These are phyloP conservation scores for Capsicum rhomboideum DNA, from an alignment of 257 asterid genomes.

Conservation along the genomic window DNA sequence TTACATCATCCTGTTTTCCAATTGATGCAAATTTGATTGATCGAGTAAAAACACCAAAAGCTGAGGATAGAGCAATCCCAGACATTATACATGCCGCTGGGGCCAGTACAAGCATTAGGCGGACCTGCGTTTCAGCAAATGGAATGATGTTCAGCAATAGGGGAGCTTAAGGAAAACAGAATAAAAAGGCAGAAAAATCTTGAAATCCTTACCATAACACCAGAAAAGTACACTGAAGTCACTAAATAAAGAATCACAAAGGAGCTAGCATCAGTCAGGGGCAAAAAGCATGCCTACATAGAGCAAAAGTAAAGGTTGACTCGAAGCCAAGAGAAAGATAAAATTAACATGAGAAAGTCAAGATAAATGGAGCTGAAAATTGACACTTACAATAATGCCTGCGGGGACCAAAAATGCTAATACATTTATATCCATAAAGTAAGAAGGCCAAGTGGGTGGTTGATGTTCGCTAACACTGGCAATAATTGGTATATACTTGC, in stretches of 20 bases:
- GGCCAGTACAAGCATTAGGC: slow-evolving; percentile 98
- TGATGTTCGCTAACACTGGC: slow-evolving; percentile 99
- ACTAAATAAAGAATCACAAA: slow-evolving; percentile 89
- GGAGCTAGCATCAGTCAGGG: slow-evolving; percentile 97
- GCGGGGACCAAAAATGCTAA: slow-evolving; percentile 98
- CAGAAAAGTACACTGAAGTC: slow-evolving; percentile 95
- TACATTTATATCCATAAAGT: slow-evolving; percentile 95
- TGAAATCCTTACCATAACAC: slow-evolving; percentile 75
- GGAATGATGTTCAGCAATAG: background rate
- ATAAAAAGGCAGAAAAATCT: background rate
- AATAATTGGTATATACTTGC: slow-evolving; percentile 98
- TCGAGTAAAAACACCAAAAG: slow-evolving; percentile 78
- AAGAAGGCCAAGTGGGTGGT: slow-evolving; percentile 99
- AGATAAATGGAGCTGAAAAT: background rate
- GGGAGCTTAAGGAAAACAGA: background rate
- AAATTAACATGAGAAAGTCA: background rate
- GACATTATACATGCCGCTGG: slow-evolving; percentile 99
- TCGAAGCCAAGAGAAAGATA: background rate
- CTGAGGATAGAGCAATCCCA: slow-evolving; percentile 96
- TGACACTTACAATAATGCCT: slow-evolving; percentile 83
- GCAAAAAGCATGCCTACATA: slow-evolving; percentile 91
- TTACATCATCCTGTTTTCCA: slow-evolving; percentile 44
- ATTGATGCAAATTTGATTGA: slow-evolving; percentile 68
- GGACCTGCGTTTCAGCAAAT: slow-evolving; percentile 54
- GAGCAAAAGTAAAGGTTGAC: slow-evolving; percentile 10